These are phyloP conservation scores for Quercus dentata DNA, from an alignment of 306 rosid species.

Conservation along the genomic window DNA sequence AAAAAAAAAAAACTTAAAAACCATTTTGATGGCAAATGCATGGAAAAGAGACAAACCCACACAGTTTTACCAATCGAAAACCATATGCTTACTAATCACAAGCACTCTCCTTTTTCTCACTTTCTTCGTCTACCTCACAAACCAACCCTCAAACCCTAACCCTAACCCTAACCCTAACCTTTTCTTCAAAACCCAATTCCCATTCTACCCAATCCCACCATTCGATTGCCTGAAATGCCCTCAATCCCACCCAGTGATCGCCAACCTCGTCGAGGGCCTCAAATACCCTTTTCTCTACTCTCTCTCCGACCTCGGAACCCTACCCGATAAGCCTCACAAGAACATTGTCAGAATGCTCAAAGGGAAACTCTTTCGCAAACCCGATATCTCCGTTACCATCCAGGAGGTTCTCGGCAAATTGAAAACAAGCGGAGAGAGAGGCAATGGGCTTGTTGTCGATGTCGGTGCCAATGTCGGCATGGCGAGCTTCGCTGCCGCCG, in stretches of 20 bases:
- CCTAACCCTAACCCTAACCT: conserved; percentile 18
- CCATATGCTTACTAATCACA: conserved; percentile 30
- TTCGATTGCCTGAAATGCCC: conserved; percentile 73
- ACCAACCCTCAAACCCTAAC: conserved; percentile 17
- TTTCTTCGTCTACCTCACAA: conserved; percentile 39
- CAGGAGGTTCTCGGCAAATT: conserved; percentile 69
- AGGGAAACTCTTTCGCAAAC: conserved; percentile 78
- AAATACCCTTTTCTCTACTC: conserved; percentile 76
- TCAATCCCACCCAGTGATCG: conserved; percentile 75
- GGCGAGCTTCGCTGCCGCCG: conserved; percentile 93
- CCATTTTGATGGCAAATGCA: conserved; percentile 80
- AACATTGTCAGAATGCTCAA: conserved; percentile 73
- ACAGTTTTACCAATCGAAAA: conserved; percentile 52
- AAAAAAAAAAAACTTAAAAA: not conserved
- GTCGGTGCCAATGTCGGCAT: conserved; percentile 97
- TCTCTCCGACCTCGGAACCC: conserved; percentile 74
- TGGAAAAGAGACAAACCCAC: conserved; percentile 72
- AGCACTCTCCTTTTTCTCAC: conserved; percentile 42
- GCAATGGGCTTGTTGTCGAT: conserved; percentile 66
- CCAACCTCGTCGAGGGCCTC: conserved; percentile 82
- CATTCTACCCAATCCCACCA: conserved; percentile 46
- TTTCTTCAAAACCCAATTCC: conserved; percentile 22
- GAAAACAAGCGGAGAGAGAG: conserved; percentile 39
- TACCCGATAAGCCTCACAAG: conserved; percentile 96
- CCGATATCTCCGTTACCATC: conserved; percentile 76